Base-by-base conservation (phyloP, 345 rosid species). In the Camelina neglecta region DNA sequence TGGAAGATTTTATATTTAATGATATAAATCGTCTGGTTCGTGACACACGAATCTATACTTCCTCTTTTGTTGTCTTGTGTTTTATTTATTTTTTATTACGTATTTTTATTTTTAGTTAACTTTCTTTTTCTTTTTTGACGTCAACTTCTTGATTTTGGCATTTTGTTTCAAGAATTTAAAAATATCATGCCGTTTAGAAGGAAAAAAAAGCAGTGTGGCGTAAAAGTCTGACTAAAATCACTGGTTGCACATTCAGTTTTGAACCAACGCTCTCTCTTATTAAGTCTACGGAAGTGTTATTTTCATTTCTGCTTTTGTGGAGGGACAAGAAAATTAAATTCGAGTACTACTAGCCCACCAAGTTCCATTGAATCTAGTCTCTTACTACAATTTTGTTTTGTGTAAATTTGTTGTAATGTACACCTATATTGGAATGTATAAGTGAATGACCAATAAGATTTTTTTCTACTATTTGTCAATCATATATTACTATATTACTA, bases 41-140 rank as follows among this genome's bases (percentile, higher is more conserved):
- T 70, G 75, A 62, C 80, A 69, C 75, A 63, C 53, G 71, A 69
- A 69, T 55, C 71, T 62, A 76, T 42, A 71, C 66, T 65, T 57
- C 16, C 35, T 20, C 6, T 53, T 64, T 63, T 41, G 36, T 42
- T 11, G 1, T 64, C 12, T 72, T 50, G 12, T 49, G 16, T 48
- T 57, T 60, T 57, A 18, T 0, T 13, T 21, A 18, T 59, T 1
- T 45, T 58, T 60, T 1, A 4, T 1, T 35, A 2, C 7, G 6
- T 49, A 7, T 16, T 2, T 39, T 42, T 59, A 9, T 39, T 42
- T 42, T 45, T 12, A 2, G 67, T 47, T 59, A 47, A 33, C 36
- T 16, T n/a, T 31, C 3, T 7, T 57, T 57, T 35, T 7, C 9
- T 15, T 29, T 9, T 56, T 47, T 47, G 16, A 42, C 15, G n/a